Percentiles rank a stretch among this genome's conserved stretches.
Conservation (phyloP, 345 rosid species). For the Corymbia maculata region DNA sequence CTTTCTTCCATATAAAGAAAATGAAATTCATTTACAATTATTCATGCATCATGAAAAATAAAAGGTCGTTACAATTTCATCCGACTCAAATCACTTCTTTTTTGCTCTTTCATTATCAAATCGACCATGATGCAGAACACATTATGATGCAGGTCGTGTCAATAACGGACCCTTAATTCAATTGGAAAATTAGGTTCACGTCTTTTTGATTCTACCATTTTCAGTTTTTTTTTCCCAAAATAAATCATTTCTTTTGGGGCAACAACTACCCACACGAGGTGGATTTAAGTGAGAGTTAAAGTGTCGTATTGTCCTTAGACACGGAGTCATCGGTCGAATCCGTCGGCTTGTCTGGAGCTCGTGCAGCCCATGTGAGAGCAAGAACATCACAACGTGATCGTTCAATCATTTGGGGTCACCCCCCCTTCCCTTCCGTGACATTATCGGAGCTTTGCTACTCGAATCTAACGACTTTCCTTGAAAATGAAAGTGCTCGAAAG, state of each 20-base stretch:
- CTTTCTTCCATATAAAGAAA: too few species aligned
- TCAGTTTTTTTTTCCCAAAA: too few species aligned
- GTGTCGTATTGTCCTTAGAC: not conserved
- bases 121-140: too few species aligned
- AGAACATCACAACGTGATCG: not conserved
- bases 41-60: not conserved
- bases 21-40: not conserved
- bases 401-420: not conserved
- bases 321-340: not conserved
- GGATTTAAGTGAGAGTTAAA: not conserved
- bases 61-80: not conserved
- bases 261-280: not conserved
- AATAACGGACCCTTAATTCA: not conserved
- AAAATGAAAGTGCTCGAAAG: not conserved
- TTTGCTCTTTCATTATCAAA: not conserved
- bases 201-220: not conserved
- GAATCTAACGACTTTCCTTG: not conserved
- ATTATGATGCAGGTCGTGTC: too few species aligned
- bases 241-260: not conserved
- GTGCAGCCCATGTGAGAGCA: not conserved
- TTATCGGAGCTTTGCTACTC: not conserved
- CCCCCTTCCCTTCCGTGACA: not conserved
- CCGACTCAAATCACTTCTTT: not conserved
- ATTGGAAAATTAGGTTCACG: not conserved
- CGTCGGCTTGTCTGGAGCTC: not conserved